These are phyloP conservation scores for Tetrahymena elliotti DNA, from an alignment of 73 alveolate genomes.

Conservation along the genomic window DNA sequence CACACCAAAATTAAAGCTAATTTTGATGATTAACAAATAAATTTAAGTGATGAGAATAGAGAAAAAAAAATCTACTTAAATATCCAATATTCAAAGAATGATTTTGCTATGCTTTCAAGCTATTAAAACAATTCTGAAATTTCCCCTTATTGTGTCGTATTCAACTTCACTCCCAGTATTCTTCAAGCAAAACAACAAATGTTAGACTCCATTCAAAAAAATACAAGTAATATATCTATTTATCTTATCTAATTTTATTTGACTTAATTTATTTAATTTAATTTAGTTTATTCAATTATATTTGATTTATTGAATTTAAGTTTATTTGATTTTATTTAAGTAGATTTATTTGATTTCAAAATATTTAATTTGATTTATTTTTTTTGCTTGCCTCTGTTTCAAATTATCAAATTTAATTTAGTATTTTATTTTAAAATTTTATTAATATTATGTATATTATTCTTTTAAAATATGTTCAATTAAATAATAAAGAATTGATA, in stretches of 20 bases:
- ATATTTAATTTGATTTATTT: no score
- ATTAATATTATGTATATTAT: no score
- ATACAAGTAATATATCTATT: not conserved
- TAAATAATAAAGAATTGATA: not conserved
- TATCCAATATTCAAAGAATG: not conserved
- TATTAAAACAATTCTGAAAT: not conserved
- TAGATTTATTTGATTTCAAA: no score
- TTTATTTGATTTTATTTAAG: no score
- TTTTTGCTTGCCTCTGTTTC: no score
- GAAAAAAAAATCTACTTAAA: not conserved
- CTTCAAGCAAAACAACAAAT: not conserved
- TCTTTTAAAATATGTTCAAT: no score
- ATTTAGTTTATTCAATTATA: no score
- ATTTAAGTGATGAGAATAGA: not conserved
- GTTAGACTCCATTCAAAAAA: not conserved
- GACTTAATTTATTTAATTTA: no score
- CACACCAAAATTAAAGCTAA: not conserved
- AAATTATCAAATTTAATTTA: no score
- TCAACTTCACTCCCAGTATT: not conserved
- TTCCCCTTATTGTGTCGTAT: not conserved
- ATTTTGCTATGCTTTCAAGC: not conserved
- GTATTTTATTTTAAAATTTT: no score
- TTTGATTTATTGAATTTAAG: no score
- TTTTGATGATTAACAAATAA: not conserved
- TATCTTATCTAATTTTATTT: not conserved